Conservation (phyloP, 108 stramenopile genomes). For the Mayamaea pseudoterrestris region DNA sequence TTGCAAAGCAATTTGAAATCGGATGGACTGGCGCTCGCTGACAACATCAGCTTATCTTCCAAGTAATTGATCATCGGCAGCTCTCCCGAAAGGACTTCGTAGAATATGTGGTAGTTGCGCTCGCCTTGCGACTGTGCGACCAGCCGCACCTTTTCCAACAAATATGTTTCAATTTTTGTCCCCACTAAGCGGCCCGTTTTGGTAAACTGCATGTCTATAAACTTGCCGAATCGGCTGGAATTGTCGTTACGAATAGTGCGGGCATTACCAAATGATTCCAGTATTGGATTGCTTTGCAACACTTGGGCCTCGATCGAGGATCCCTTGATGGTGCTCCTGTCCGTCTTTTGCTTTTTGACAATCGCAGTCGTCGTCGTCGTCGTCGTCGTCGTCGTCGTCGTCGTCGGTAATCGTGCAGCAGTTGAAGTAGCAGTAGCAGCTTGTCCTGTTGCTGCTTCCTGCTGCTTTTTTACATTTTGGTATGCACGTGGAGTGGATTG, state of each 20-base stretch:
- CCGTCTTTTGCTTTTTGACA: neutral
- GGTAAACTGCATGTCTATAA: constrained; percentile 86
- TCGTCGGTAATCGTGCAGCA: neutral
- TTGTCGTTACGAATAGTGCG: constrained; percentile 83
- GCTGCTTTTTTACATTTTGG: neutral
- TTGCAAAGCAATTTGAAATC: constrained; percentile 40
- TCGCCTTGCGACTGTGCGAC: constrained; percentile 73
- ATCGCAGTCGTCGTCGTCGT: neutral
- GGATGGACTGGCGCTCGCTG: no score
- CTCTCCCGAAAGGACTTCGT: constrained; percentile 73
- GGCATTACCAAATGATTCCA: constrained; percentile 96
- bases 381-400: no score
- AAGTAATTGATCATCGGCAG: no score
- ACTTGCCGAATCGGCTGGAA: constrained; percentile 86
- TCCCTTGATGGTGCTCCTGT: no score
- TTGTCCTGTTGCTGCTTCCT: neutral
- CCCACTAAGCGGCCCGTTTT: constrained; percentile 56
- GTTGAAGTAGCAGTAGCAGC: neutral
- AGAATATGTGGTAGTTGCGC: constrained; percentile 90
- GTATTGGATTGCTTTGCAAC: constrained; percentile 88
- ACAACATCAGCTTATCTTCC: no score
- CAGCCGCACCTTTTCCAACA: constrained; percentile 89
- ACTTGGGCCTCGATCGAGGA: constrained; percentile 73
- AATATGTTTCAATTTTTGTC: constrained; percentile 84
- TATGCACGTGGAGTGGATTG: constrained; percentile 1